Evolutionary conservation across 441 rosid species (phyloP), one percentile per base, ranked within the genome.

Genomic region (Erysimum cheiri): DNA sequence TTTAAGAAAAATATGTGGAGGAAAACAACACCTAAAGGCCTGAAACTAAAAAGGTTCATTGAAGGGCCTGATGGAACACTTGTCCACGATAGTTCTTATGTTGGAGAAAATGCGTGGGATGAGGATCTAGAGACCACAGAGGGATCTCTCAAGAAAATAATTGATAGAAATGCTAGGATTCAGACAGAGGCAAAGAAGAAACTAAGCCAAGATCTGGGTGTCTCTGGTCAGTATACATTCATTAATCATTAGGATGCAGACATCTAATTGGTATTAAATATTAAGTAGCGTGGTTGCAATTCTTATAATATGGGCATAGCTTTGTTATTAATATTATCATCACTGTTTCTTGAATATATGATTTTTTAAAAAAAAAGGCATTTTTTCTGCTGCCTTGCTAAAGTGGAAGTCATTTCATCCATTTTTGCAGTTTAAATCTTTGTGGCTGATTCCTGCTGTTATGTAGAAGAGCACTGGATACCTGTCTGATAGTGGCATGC

Each of bases 51-150:
- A 79, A 89, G 89, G 82, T 88, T 85, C 70, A 76, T 91, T 41
- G 83, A 89, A 84, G 85, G 85, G 37, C 92, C 90, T 46, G 85
- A 85, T 82, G 96, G 98, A 69, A 88, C 90, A 24, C 83, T 91
- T 70, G 67, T 89, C 81, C 92, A 80, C 28, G 98, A 93, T 76
- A 82, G 80, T 67, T 80, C 93, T 65, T 93, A 85, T 82, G 93
- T 89, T 66, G 98, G 98, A 73, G 97, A 93, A 85, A 88, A 81
- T 84, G 97, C 95, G 55, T 93, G 97, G 97, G 83, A 83, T 71
- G 93, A 91, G 44, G 96, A 83, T 73, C 79, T 80, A 44, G 80
- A 83, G 71, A 71, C 88, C 59, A 77, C 92, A 22, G 67, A 78
- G 52, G 86, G 82, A 48, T 82, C 80, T 69, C 74, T 86, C 58